Conservation (phyloP, 2,329 filamentous ascomycete genomes). For the Phaeosphaeria sp. region DNA sequence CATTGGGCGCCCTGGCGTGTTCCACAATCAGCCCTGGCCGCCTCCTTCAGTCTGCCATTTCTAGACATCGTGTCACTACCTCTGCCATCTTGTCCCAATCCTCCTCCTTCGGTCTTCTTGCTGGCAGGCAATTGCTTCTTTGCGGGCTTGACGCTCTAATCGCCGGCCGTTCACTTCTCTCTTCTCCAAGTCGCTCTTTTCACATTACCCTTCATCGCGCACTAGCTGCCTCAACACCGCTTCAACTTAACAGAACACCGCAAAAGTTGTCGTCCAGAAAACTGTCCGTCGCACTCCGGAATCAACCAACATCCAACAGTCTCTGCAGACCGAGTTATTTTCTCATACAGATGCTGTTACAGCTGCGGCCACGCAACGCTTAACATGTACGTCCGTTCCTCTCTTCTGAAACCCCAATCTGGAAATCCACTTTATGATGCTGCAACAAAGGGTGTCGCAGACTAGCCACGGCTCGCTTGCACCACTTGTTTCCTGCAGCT, state of each 20-base stretch:
- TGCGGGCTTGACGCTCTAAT: constrained; percentile 39
- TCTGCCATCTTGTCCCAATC: constrained; percentile 18
- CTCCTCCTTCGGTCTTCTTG: constrained; percentile 24
- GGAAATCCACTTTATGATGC: constrained; percentile 30
- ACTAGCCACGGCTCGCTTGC: constrained; percentile 21
- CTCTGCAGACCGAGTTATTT: constrained; percentile 7
- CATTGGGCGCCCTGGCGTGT: constrained; percentile 29
- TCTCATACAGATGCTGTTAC: constrained; percentile 34
- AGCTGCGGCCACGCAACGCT: constrained; percentile 51
- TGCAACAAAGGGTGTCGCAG: constrained; percentile 45
- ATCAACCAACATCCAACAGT: background rate
- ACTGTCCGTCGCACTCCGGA: background rate
- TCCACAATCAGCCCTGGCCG: constrained; percentile 32
- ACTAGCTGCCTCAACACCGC: constrained; percentile 7
- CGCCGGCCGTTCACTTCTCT: constrained; percentile 12
- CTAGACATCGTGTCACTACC: constrained; percentile 29
- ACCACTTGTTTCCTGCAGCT: constrained; percentile 9
- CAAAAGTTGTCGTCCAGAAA: background rate
- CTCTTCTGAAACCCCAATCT: constrained; percentile 43
- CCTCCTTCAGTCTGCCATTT: constrained; percentile 28
- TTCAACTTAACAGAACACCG: background rate
- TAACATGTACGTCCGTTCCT: constrained; percentile 42
- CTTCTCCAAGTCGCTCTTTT: constrained; percentile 27
- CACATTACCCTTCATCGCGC: constrained; percentile 17
- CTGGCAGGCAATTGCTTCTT: constrained; percentile 21